Evolutionary conservation across 1,139 yeast species (phyloP).

Genomic region (Groenewaldozyma auringiensis): DNA sequence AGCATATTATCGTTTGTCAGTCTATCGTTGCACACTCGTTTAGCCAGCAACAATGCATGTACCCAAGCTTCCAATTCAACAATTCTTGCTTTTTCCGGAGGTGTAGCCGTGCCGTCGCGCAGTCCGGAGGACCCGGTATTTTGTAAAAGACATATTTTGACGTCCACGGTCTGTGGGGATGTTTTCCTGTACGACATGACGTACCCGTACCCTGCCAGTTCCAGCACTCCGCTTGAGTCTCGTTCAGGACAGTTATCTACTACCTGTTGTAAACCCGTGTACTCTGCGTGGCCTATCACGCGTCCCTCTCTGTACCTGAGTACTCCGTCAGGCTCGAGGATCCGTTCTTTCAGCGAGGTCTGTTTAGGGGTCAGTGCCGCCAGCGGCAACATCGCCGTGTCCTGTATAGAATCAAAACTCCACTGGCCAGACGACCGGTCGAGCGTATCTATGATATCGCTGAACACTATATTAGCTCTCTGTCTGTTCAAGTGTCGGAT

Average conservation of each 20-base stretch:
- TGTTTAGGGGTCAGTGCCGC: conserved; percentile 24
- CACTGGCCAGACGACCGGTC: not conserved
- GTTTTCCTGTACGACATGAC: conserved; percentile 16
- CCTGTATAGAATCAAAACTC: conserved; percentile 18
- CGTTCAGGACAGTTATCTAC: conserved; percentile 7
- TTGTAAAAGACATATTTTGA: conserved; percentile 20
- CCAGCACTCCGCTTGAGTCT: conserved; percentile 12
- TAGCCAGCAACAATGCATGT: conserved; percentile 27
- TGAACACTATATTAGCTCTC: conserved; percentile 29
- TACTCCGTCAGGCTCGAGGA: conserved; percentile 28
- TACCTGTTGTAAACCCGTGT: conserved; percentile 16
- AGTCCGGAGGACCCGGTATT: too few relatives aligned
- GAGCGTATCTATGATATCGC: conserved; percentile 24
- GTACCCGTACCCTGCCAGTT: conserved; percentile 15
- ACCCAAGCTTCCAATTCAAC: conserved; percentile 28
- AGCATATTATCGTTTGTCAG: conserved; percentile 1
- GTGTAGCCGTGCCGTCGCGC: too few relatives aligned
- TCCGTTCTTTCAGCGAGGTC: conserved; percentile 25
- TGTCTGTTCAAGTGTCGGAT: conserved; percentile 31
- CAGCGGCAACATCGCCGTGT: conserved; percentile 20
- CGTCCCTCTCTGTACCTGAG: conserved; percentile 23
- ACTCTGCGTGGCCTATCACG: conserved; percentile 20
- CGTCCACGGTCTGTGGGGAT: conserved; percentile 10
- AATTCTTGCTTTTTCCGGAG: not conserved
- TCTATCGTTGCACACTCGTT: conserved; percentile 7